Evolutionary conservation across 2,329 filamentous ascomycete species (phyloP).

Genomic region (Botrytis fabae): DNA sequence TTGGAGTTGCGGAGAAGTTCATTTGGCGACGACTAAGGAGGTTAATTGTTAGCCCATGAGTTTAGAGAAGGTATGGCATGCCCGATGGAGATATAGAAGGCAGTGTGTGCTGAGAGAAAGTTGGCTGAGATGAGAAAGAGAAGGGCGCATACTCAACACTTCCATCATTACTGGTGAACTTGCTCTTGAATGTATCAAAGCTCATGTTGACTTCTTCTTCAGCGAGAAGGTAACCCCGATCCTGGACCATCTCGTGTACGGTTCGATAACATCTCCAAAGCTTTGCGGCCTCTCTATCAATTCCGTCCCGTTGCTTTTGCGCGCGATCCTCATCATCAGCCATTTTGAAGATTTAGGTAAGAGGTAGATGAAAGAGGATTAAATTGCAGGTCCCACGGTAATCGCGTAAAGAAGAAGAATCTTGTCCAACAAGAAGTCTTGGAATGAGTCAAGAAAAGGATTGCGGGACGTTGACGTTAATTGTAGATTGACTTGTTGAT

Average conservation of each 20-base stretch:
- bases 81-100: conserved; percentile 4
- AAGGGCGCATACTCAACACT: conserved; percentile 65
- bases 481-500: background rate
- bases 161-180: conserved; percentile 73
- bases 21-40: conserved; percentile 72
- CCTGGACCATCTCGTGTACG: conserved; percentile 89
- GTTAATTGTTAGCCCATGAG: conserved; percentile 12
- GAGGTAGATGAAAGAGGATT: background rate
- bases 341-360: conserved; percentile 28
- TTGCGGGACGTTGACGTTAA: background rate
- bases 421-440: background rate
- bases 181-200: conserved; percentile 74
- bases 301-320: conserved; percentile 40
- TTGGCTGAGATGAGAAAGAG: background rate
- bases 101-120: conserved; percentile 17
- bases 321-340: conserved; percentile 37
- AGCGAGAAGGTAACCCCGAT: conserved; percentile 88
- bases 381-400: too few species aligned
- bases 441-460: too few species aligned
- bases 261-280: conserved; percentile 95
- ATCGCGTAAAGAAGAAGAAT: background rate
- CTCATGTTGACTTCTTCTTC: conserved; percentile 87
- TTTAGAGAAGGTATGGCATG: background rate
- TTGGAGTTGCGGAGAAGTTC: conserved; percentile 84
- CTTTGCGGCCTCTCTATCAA: conserved; percentile 53